Conservation (phyloP, 116 monocot species). For the Phalaenopsis hybrid region DNA sequence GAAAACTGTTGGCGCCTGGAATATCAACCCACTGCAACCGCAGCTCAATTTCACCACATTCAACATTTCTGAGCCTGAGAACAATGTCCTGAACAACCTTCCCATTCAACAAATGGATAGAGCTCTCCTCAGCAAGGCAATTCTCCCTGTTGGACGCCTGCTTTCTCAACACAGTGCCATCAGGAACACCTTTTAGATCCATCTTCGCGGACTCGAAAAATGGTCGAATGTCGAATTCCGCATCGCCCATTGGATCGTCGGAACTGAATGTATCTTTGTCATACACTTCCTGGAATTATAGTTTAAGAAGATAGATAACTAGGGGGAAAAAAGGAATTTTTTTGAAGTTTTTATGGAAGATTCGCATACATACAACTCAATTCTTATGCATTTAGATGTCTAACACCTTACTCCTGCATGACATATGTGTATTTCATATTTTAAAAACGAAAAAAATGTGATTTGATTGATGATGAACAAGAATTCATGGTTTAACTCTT, state of each 20-base stretch:
- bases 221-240: constrained; percentile 42
- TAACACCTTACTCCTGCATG: no score
- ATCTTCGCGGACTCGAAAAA: constrained; percentile 38
- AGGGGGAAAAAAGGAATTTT: no score
- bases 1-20: constrained; percentile 10
- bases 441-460: no score
- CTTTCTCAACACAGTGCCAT: constrained; percentile 27
- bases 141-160: constrained; percentile 33
- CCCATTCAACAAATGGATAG: constrained; percentile 35
- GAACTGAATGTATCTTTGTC: constrained; percentile 48
- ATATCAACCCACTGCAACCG: constrained; percentile 47
- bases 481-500: not conserved
- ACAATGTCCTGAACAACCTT: constrained; percentile 49
- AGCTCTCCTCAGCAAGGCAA: constrained; percentile 57
- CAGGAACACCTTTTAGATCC: constrained; percentile 14
- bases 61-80: constrained; percentile 54
- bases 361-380: no score
- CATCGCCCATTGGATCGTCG: constrained; percentile 58
- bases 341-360: no score
- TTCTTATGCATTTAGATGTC: no score
- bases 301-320: not conserved
- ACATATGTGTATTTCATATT: no score
- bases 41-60: constrained; percentile 60
- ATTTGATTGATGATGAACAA: not conserved
- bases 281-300: constrained; percentile 23